Evolutionary conservation across 2,329 filamentous ascomycete species (phyloP), one percentile per base, ranked within the genome.

Genomic region (Fusarium brevicatenulatum): DNA sequence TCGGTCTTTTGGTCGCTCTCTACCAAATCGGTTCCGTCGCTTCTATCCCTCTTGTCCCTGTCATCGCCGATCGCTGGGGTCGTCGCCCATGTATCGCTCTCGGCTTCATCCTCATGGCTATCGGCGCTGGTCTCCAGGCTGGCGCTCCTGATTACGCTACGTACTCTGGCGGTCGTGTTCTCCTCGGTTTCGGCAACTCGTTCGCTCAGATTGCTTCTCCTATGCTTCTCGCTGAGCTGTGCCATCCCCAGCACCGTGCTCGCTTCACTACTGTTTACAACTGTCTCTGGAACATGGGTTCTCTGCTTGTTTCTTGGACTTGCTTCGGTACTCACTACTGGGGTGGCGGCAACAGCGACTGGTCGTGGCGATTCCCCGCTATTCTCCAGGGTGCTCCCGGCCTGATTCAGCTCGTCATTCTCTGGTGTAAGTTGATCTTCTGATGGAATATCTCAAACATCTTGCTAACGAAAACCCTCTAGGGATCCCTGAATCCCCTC

Each of bases 261-360:
- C 87, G 87, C n/a, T 85, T 92, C 49, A 92, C 90, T 1, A 86
- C 90, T 23, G 85, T 92, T 58, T 92, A 92, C 81, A 92, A 92
- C 80, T 91, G 89, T 74, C 81, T 92, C 56, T 93, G 90, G 90
- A 91, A 91, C 78, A 79, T 90, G 60, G 90, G 89, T 30, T 84
- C 85, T n/a, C 78, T 86, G n/a, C 77, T 91, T 49, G 89, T 90
- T 30, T 88, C 89, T 7, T 89, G 88, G 83, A 85, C 91, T 49
- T 89, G 90, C 34, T 91, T 90, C 82, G 90, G 89, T 40, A 92
- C 91, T 1, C 82, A 87, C 25, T 83, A 85, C 46, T 87, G 92
- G 67, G 77, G 82, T 6, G 50, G 50, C 7, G 50, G 50, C 23
- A 54, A 54, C 50, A 87, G 80, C 66, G 83, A 91, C 73, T 92